These are phyloP conservation scores for Apophysomyces ossiformis DNA, from an alignment of 371 early-diverging fungal species.

Conservation along the genomic window DNA sequence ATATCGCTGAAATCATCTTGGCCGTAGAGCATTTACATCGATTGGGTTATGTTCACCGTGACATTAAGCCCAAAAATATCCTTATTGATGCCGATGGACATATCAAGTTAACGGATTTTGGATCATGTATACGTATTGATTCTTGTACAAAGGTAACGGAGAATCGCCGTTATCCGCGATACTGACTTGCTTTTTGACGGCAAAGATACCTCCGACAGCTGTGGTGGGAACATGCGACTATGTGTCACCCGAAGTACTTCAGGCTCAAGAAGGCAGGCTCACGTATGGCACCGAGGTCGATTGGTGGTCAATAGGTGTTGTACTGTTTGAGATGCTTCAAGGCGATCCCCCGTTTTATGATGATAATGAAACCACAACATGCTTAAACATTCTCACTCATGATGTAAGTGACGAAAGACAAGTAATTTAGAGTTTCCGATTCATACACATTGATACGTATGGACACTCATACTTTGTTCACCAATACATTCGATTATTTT, in stretches of 20 bases:
- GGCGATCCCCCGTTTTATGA: conserved; percentile 93
- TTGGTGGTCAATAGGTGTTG: conserved; percentile 99
- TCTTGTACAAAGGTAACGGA: conserved; percentile 32
- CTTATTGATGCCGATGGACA: conserved; percentile 77
- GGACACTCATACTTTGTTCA: no score
- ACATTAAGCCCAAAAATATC: conserved; percentile 85
- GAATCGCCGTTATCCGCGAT: neutral
- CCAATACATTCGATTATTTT: no score
- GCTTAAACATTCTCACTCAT: conserved; percentile 82
- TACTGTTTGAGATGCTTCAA: conserved; percentile 95
- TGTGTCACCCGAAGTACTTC: conserved; percentile 93
- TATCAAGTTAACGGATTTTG: conserved; percentile 93
- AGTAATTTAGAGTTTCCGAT: neutral
- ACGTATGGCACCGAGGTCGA: conserved; percentile 96
- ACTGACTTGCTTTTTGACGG: conserved; percentile 3
- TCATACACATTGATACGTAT: conserved; percentile 27
- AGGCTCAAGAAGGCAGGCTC: conserved; percentile 62
- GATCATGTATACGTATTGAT: conserved; percentile 63
- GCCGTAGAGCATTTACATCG: conserved; percentile 93
- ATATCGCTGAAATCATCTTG: conserved; percentile 93
- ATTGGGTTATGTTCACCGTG: conserved; percentile 95
- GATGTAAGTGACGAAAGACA: conserved; percentile 40
- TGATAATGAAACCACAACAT: conserved; percentile 84
- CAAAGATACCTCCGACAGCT: conserved; percentile 62
- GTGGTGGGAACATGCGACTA: conserved; percentile 96